Percentiles rank a stretch among this genome's conserved stretches.
Conservation (phyloP, 768 basidiomycete species). For the Podaxis sp. region DNA sequence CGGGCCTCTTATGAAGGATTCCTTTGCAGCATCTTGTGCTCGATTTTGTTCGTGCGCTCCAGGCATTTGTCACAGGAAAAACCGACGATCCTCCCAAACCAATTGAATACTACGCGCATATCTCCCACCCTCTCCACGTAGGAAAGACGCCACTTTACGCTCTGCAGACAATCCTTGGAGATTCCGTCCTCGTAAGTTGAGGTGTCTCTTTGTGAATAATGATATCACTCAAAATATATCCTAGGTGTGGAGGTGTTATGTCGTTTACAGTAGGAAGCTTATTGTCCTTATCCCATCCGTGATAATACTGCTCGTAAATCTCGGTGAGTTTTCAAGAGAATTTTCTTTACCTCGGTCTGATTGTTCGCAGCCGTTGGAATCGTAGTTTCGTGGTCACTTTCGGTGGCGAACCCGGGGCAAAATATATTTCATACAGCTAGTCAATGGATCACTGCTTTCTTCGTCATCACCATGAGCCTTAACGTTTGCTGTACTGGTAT, state of each 20-base stretch:
- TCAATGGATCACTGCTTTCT: conserved; percentile 2
- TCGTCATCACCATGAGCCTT: conserved; percentile 7
- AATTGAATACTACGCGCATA: background rate
- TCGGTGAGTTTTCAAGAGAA: background rate
- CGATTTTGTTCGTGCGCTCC: background rate
- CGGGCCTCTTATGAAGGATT: background rate
- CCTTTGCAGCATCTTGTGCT: background rate
- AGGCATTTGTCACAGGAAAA: conserved; percentile 3
- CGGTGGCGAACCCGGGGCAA: background rate
- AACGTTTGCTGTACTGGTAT: conserved; percentile 11
- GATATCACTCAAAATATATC: background rate
- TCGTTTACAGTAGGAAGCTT: background rate
- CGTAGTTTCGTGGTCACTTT: conserved; percentile 4
- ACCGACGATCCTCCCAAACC: background rate
- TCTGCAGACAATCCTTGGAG: conserved; percentile 3
- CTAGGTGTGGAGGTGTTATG: conserved; percentile 8
- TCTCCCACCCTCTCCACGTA: conserved; percentile 3
- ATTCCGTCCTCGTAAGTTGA: conserved; percentile 4
- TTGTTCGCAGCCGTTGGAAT: background rate
- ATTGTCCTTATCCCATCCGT: background rate
- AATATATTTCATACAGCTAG: conserved; percentile 1
- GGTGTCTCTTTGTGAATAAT: background rate
- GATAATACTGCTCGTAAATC: background rate
- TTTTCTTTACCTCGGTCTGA: background rate
- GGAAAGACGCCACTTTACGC: conserved; percentile 7